Percentiles rank a stretch among this genome's conserved stretches.
Evolutionary conservation across 2,329 filamentous ascomycete species (phyloP).

Genomic region (Cordyceps farinosa): DNA sequence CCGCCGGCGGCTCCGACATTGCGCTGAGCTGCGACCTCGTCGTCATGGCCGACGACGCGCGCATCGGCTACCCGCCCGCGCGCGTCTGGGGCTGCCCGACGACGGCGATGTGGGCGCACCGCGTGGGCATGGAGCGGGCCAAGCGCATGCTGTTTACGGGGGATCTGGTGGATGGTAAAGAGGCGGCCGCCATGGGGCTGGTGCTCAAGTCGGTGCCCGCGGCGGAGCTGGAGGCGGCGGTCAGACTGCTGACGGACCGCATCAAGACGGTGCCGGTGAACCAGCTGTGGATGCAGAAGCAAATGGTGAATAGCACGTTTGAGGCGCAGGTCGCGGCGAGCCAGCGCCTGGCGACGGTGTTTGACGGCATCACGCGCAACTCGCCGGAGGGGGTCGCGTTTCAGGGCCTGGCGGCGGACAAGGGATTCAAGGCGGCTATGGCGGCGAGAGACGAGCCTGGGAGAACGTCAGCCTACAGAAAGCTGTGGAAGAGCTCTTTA

Average conservation of each 20-base stretch:
- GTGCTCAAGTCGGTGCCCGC: constrained; percentile 20
- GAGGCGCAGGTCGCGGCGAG: constrained; percentile 16
- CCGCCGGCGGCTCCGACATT: constrained; percentile 20
- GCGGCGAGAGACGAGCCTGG: constrained; percentile 16
- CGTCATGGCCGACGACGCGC: constrained; percentile 20
- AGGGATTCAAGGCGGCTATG: constrained; percentile 19
- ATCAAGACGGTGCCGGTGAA: constrained; percentile 20
- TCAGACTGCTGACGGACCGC: constrained; percentile 15
- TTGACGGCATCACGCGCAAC: constrained; percentile 21
- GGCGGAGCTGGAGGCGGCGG: constrained; percentile 18
- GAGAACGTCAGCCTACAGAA: constrained; percentile 13
- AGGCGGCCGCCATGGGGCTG: constrained; percentile 20
- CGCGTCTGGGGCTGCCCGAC: constrained; percentile 20
- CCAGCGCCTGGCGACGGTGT: constrained; percentile 19
- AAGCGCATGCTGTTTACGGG: constrained; percentile 20
- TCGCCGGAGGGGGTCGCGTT: constrained; percentile 20
- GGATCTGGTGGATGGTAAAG: constrained; percentile 19
- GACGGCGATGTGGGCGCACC: constrained; percentile 20
- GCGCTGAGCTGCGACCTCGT: constrained; percentile 20
- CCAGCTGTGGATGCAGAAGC: constrained; percentile 21
- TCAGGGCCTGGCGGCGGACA: constrained; percentile 12
- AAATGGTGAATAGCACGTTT: constrained; percentile 19
- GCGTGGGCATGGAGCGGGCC: constrained; percentile 18
- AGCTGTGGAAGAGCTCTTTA: constrained; percentile 16
- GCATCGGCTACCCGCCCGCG: constrained; percentile 19